Conservation (phyloP, 2,329 filamentous ascomycete species). For the Plectosphaerella sp. region DNA sequence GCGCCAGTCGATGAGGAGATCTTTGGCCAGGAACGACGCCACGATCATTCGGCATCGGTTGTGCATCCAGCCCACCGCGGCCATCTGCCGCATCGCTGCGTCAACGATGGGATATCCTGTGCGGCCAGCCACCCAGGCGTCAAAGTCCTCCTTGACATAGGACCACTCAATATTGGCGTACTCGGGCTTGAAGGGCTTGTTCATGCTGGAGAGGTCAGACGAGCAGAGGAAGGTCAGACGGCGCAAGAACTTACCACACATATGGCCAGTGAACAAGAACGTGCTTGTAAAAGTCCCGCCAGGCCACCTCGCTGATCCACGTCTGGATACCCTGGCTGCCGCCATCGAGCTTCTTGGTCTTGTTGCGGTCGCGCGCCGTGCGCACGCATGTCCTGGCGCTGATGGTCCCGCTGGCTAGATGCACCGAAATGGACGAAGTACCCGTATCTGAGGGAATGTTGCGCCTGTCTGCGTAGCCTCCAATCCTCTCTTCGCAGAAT, state of each 20-base stretch:
- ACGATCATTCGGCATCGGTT: conserved; percentile 83
- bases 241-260: conserved; percentile 56
- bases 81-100: conserved; percentile 78
- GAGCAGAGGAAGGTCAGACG: not conserved
- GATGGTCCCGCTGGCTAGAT: conserved; percentile 65
- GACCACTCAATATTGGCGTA: conserved; percentile 83
- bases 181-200: conserved; percentile 70
- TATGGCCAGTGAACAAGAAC: conserved; percentile 84
- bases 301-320: conserved; percentile 82
- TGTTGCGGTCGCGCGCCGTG: conserved; percentile 58
- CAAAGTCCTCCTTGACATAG: conserved; percentile 64
- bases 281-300: conserved; percentile 86
- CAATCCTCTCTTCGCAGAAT: conserved; percentile 63
- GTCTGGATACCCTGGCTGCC: conserved; percentile 61
- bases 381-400: conserved; percentile 63
- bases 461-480: conserved; percentile 57
- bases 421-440: conserved; percentile 69
- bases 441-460: conserved; percentile 59
- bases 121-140: conserved; percentile 67
- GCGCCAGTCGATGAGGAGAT: conserved; percentile 78
- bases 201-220: conserved; percentile 35
- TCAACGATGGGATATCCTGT: conserved; percentile 84
- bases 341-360: conserved; percentile 59
- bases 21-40: conserved; percentile 75
- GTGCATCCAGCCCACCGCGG: conserved; percentile 70